These are phyloP conservation scores for Aotearoamyces nothofagi DNA, from an alignment of 2,329 filamentous ascomycete genomes.

Conservation along the genomic window DNA sequence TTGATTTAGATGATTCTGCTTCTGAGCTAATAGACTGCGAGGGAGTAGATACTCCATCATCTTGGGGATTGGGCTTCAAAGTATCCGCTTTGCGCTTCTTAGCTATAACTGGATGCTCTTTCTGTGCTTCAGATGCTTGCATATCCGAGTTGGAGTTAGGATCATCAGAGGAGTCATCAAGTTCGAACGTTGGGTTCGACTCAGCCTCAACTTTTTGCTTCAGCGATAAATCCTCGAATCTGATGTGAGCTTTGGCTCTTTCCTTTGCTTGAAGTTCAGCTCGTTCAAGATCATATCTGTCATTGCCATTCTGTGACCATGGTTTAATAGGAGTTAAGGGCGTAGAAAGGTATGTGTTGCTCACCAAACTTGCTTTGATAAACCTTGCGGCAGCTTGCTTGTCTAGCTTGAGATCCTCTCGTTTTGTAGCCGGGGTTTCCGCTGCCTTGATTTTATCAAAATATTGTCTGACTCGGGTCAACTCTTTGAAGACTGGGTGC, in stretches of 20 bases:
- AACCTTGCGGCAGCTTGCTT: conserved; percentile 69
- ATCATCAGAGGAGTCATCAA: too few relatives aligned
- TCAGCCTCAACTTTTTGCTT: too few relatives aligned
- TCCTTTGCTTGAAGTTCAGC: conserved; percentile 33
- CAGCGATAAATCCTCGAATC: conserved; percentile 28
- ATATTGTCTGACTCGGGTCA: conserved; percentile 78
- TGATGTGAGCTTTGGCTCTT: conserved; percentile 30
- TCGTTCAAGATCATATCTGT: conserved; percentile 32
- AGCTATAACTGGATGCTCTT: too few relatives aligned
- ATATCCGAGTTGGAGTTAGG: too few relatives aligned
- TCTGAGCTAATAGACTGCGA: too few relatives aligned
- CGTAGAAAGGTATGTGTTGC: conserved; percentile 13
- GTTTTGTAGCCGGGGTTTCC: conserved; percentile 45
- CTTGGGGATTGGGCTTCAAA: too few relatives aligned
- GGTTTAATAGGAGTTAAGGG: too few relatives aligned
- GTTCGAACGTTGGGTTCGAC: too few relatives aligned
- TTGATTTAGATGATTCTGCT: too few relatives aligned
- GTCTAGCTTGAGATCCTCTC: conserved; percentile 43
- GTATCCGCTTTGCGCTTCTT: too few relatives aligned
- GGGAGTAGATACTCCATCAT: too few relatives aligned
- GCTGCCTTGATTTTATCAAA: conserved; percentile 78
- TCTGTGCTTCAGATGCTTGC: too few relatives aligned
- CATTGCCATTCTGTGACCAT: conserved; percentile 23
- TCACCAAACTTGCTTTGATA: conserved; percentile 64
- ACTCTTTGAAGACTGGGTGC: conserved; percentile 73